These are phyloP conservation scores for Sedum album DNA, from an alignment of 164 flowering plant species.

Conservation along the genomic window DNA sequence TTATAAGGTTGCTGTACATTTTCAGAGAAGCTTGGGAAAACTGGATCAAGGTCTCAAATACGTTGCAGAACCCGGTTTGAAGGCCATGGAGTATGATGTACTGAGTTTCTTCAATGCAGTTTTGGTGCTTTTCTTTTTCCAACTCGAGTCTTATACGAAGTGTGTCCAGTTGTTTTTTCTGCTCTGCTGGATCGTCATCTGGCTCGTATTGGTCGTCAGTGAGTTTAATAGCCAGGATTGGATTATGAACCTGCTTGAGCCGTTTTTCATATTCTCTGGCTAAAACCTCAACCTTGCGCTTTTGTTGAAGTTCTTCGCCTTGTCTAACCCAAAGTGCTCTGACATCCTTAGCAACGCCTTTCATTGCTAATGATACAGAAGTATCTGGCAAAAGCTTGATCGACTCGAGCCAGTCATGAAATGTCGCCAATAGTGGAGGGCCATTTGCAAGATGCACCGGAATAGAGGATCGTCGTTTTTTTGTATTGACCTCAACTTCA, in stretches of 20 bases:
- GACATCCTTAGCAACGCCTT: slow-evolving; percentile 64
- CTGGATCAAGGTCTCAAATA: slow-evolving; percentile 60
- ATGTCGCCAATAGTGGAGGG: slow-evolving; percentile 56
- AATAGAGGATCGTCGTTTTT: slow-evolving; percentile 25
- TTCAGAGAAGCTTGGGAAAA: slow-evolving; percentile 61
- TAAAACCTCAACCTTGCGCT: slow-evolving; percentile 67
- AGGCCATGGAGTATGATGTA: slow-evolving; percentile 56
- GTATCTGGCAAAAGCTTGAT: slow-evolving; percentile 64
- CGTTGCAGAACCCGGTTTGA: slow-evolving; percentile 56
- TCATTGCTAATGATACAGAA: slow-evolving; percentile 47
- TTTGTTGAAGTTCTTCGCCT: slow-evolving; percentile 78
- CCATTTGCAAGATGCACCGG: slow-evolving; percentile 34
- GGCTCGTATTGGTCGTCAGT: slow-evolving; percentile 32
- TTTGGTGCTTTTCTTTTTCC: slow-evolving; percentile 68
- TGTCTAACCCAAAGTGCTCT: slow-evolving; percentile 69
- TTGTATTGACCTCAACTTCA: slow-evolving; percentile 58
- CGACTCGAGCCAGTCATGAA: slow-evolving; percentile 56
- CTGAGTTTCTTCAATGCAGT: slow-evolving; percentile 67
- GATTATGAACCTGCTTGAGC: slow-evolving; percentile 39
- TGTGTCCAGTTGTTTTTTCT: slow-evolving; percentile 48
- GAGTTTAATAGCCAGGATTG: slow-evolving; percentile 38
- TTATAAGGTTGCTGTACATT: slow-evolving; percentile 60
- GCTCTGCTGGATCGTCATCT: slow-evolving; percentile 39
- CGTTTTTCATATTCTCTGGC: slow-evolving; percentile 69
- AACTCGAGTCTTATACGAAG: slow-evolving; percentile 41